Evolutionary conservation across 2,329 filamentous ascomycete species (phyloP), one percentile per base, ranked within the genome.

Genomic region (Xylaria hypoxylon): DNA sequence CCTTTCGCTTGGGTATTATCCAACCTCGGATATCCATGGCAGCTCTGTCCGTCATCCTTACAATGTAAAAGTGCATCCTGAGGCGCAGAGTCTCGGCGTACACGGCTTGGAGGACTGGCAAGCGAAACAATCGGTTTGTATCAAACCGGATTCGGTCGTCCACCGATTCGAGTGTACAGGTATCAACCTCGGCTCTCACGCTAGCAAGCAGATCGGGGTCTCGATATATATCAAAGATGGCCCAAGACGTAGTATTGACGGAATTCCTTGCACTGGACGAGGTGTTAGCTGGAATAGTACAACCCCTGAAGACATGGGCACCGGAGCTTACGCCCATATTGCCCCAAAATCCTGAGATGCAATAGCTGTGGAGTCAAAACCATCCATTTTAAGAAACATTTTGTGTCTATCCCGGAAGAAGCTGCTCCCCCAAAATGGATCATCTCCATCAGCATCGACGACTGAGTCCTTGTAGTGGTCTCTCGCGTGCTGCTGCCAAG

Each of bases 21-120:
- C 70, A 74, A 26, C 72, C 65, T 62, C 62, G 62, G 55, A 74
- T 72, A 13, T 67, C 69, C 63, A 73, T 63, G 58, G 69, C 70
- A n/a, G 56, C 63, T 5, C 48, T 65, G 19, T 74, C 72, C 6
- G 71, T 53, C 70, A 75, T 73, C 31, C 72, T 67, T 45, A 75
- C 70, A 31, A 75, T 69, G 58, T 75, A 76, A 31, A 74, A 75
- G 64, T 76, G 69, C 71, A 74, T 75, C 13, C 73, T 57, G 1
- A 75, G 73, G 13, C 74, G 71, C 24, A 75, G 56, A 1, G 72
- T 75, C 69, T 76, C 74, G n/a, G 74, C 74, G 56, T 76, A 75
- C n/a, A 73, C 67, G 28, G 72, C 74, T 59, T 73, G 73, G 5
- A 76, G 70, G 13, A 72, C 4, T 26, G 74, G 74, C 19, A 70